Percentiles rank a stretch among this genome's conserved stretches.
These are phyloP conservation scores for Tremellales sp. DNA, from an alignment of 1,284 basidiomycete species.

Conservation along the genomic window DNA sequence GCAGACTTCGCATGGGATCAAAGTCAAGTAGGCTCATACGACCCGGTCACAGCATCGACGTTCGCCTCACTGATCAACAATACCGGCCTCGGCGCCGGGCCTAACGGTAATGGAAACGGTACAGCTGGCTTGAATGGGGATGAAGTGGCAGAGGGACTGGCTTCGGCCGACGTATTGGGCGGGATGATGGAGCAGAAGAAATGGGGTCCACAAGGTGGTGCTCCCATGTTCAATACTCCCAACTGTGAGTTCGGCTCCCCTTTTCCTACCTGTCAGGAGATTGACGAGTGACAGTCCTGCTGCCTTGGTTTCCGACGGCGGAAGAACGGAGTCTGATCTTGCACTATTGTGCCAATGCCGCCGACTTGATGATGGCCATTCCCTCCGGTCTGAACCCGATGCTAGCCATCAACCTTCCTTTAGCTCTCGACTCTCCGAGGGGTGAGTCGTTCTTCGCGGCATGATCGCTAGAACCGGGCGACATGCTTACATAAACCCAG, in stretches of 20 bases:
- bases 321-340: constrained; percentile 45
- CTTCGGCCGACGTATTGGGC: background rate
- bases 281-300: constrained; percentile 27
- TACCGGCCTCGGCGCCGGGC: too few relatives aligned
- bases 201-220: constrained; percentile 22
- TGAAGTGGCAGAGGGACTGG: background rate
- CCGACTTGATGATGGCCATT: constrained; percentile 51
- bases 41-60: background rate
- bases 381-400: constrained; percentile 49
- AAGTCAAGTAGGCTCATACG: background rate
- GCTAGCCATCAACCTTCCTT: constrained; percentile 49
- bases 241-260: constrained; percentile 21
- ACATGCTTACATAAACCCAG: constrained; percentile 5
- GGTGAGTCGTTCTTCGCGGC: constrained; percentile 24
- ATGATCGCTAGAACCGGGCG: too few relatives aligned
- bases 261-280: background rate
- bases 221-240: constrained; percentile 29
- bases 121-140: background rate
- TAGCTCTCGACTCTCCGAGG: constrained; percentile 46
- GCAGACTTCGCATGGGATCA: background rate
- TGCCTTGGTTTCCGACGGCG: constrained; percentile 47
- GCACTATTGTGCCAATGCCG: constrained; percentile 47
- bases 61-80: background rate
- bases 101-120: too few relatives aligned
- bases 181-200: background rate